Percentiles rank a stretch among this genome's conserved stretches.
phyloP scores from a whole-genome alignment of 1,284 basidiomycete genomes.

The Mycosarcoma maydis region DNA sequence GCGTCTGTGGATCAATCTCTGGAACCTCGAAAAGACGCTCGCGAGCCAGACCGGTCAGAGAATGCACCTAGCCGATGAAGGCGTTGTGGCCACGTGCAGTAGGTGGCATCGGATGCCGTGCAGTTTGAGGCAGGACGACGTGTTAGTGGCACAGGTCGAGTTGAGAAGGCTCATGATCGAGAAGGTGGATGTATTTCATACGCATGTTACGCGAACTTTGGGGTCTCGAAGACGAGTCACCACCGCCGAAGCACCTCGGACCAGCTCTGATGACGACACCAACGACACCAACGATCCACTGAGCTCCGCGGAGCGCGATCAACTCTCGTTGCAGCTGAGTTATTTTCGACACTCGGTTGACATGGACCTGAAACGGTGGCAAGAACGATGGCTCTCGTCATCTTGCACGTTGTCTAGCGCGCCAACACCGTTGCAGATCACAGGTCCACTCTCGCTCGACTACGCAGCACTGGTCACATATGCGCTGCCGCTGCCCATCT shows the following conservation, averaged over 20 bases:
- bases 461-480: slow-evolving; percentile 46
- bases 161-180: slow-evolving; percentile 37
- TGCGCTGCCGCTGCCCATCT: slow-evolving; percentile 37
- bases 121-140: slow-evolving; percentile 43
- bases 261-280: neutral
- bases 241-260: neutral
- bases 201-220: slow-evolving; percentile 27
- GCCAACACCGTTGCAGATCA: slow-evolving; percentile 31
- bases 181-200: slow-evolving; percentile 32
- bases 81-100: slow-evolving; percentile 36
- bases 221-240: slow-evolving; percentile 1
- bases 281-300: neutral
- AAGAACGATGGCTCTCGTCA: slow-evolving; percentile 37
- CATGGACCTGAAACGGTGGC: slow-evolving; percentile 48
- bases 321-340: slow-evolving; percentile 29
- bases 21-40: slow-evolving; percentile 49
- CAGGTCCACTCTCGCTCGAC: slow-evolving; percentile 28
- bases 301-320: slow-evolving; percentile 21
- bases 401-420: neutral
- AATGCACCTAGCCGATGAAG: slow-evolving; percentile 47
- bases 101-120: slow-evolving; percentile 38
- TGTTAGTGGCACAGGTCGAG: slow-evolving; percentile 45
- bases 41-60: slow-evolving; percentile 45
- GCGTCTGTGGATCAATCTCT: slow-evolving; percentile 47
- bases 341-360: slow-evolving; percentile 37